phyloP scores from a whole-genome alignment of 2,329 filamentous ascomycete genomes.

The Immersiporthe knoxdaviesiana region DNA sequence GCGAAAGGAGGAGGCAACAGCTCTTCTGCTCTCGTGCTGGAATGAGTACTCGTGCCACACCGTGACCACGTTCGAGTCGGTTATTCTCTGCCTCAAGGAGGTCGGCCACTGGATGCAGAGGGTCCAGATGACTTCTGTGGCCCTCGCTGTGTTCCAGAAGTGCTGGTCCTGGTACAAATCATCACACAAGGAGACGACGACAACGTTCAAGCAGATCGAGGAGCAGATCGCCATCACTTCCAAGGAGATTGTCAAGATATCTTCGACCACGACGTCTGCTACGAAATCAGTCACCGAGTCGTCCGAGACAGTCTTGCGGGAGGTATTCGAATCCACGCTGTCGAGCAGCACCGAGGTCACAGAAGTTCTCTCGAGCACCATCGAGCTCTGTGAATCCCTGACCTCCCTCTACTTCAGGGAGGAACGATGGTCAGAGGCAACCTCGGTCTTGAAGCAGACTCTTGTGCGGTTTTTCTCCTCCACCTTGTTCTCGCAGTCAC shows the following conservation, averaged over 20 bases:
- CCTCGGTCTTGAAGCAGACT: conserved; percentile 11
- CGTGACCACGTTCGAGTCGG: background rate
- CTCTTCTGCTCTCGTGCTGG: conserved; percentile 13
- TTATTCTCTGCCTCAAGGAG: conserved; percentile 7
- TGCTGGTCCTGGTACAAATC: conserved; percentile 14
- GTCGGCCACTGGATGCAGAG: conserved; percentile 9
- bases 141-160: conserved; percentile 9
- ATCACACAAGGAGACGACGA: conserved; percentile 5
- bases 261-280: background rate
- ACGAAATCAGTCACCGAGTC: conserved; percentile 9
- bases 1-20: conserved; percentile 8
- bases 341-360: background rate
- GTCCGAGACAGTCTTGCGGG: conserved; percentile 11
- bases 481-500: background rate
- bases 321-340: conserved; percentile 2
- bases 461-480: background rate
- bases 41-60: conserved; percentile 10
- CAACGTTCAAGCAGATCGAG: background rate
- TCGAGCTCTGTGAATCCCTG: conserved; percentile 7
- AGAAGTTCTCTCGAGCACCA: conserved; percentile 2
- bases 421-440: conserved; percentile 2
- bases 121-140: background rate
- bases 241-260: conserved; percentile 4
- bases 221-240: conserved; percentile 13
- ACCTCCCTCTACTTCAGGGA: conserved; percentile 9